Evolutionary conservation across 2,329 filamentous ascomycete genomes (phyloP).

Genomic region (Intubia oerlemansii): DNA sequence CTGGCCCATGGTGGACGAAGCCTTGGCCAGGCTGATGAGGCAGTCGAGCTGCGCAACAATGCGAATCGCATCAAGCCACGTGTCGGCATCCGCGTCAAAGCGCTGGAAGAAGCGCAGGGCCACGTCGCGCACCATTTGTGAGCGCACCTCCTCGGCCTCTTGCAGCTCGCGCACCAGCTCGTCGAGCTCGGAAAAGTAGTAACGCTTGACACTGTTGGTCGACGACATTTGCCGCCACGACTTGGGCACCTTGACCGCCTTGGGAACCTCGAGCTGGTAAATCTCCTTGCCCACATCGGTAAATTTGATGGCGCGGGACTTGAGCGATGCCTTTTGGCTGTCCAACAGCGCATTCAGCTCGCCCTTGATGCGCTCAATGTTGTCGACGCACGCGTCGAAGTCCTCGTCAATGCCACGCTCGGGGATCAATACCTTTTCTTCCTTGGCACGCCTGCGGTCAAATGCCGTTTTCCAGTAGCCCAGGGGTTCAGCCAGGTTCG

Average conservation of each 20-base stretch:
- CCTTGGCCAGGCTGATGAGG: conserved; percentile 77
- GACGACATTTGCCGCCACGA: conserved; percentile 94
- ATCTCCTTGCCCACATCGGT: conserved; percentile 90
- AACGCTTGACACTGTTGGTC: conserved; percentile 74
- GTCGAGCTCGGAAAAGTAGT: conserved; percentile 74
- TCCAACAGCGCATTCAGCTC: conserved; percentile 52
- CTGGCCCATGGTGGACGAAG: conserved; percentile 62
- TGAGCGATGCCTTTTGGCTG: conserved; percentile 50
- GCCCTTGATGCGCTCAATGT: conserved; percentile 52
- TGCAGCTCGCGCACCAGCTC: conserved; percentile 69
- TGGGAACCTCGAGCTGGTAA: conserved; percentile 85
- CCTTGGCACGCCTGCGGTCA: conserved; percentile 57
- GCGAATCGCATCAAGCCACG: conserved; percentile 77
- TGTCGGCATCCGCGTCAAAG: conserved; percentile 70
- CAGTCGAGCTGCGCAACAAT: conserved; percentile 88
- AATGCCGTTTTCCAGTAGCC: conserved; percentile 84
- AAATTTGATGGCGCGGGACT: conserved; percentile 51
- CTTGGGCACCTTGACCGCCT: conserved; percentile 63
- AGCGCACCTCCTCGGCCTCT: conserved; percentile 84
- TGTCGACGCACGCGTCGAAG: conserved; percentile 66
- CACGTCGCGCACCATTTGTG: conserved; percentile 76
- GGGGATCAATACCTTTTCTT: conserved; percentile 66
- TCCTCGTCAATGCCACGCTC: conserved; percentile 76
- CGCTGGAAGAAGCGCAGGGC: conserved; percentile 62
- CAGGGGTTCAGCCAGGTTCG: conserved; percentile 53